Evolutionary conservation across 768 basidiomycete genomes (phyloP), one percentile per base, ranked within the genome.

Genomic region (Mycena polygramma): DNA sequence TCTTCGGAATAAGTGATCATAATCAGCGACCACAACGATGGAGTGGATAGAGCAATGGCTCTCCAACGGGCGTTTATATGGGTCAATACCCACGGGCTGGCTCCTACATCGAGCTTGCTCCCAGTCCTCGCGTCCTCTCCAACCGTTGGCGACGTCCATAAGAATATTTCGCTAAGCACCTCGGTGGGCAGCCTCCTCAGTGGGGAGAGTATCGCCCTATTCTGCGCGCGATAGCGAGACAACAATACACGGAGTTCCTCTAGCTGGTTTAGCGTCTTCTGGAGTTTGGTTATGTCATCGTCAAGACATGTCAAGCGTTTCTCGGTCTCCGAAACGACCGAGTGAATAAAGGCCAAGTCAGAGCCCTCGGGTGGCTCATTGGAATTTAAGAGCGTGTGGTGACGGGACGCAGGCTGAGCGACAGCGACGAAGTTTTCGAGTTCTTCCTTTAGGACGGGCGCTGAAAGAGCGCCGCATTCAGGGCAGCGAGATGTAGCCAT

Each of bases 141-240:
- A 59, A 20, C 30, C 43, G 13, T 26, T 2, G 2, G 2, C 13
- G n/a, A 7, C 4, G 60, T 57, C 35, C 54, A 57, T 3, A 11
- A 57, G 35, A 68, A 68, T 55, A 68, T 62, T 35, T 68, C 67
- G 53, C 37, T 7, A 14, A 68, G 36, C 17, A 68, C 15, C 46
- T 68, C 67, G 15, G 67, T 17, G 4, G 67, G 67, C 53, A 68
- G 62, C 15, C 67, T 35, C 26, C 59, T 26, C 6, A 69, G 46
- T 6, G 68, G 48, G 1, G 61, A 69, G 11, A 63, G 46, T 17
- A 69, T 58, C 22, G 36, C 48, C 7, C 24, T 41, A 37, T 63
- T 48, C 20, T 22, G 45, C 7, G 15, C 7, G 7, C 14, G 55
- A 26, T 41, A 24, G 22, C 20, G 9, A 11, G 9, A 13, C 9